Evolutionary conservation across 768 basidiomycete species (phyloP).

Genomic region (Pisolithus tinctorius): DNA sequence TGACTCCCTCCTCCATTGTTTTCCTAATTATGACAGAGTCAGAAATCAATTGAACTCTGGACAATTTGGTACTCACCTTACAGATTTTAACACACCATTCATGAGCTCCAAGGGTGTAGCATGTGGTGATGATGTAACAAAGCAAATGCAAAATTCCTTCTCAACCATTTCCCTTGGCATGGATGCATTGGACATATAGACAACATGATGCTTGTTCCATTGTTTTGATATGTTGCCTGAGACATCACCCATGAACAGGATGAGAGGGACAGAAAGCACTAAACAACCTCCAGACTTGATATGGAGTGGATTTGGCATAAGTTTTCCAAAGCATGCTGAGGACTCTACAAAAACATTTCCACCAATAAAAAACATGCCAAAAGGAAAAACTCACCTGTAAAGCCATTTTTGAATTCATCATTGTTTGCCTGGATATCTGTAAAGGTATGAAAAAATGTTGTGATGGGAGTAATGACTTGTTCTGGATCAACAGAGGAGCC

Average conservation of each 20-base stretch:
- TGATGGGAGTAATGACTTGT: neutral
- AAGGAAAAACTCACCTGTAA: neutral
- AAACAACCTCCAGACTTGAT: neutral
- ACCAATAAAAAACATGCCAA: no score
- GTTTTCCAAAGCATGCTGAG: no score
- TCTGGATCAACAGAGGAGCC: constrained; percentile 2
- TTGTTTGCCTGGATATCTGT: neutral
- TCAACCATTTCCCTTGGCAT: constrained; percentile 20
- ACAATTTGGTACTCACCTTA: constrained; percentile 6
- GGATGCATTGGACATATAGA: constrained; percentile 32
- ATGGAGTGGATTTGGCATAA: neutral
- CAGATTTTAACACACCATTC: constrained; percentile 27
- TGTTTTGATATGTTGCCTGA: constrained; percentile 39
- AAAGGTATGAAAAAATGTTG: neutral
- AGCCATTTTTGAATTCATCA: neutral
- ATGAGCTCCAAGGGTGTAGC: constrained; percentile 34
- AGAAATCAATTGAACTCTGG: constrained; percentile 2
- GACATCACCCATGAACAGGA: constrained; percentile 29
- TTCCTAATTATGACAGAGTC: constrained; percentile 2
- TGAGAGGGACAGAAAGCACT: neutral
- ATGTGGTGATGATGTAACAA: constrained; percentile 33
- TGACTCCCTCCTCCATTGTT: constrained; percentile 7
- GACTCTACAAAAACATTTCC: no score
- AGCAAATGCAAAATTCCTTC: constrained; percentile 9
- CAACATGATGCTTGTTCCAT: constrained; percentile 41